Percentiles rank a stretch among this genome's conserved stretches.
Evolutionary conservation across 2,329 filamentous ascomycete genomes (phyloP).

Genomic region (Fusarium nelsonii): DNA sequence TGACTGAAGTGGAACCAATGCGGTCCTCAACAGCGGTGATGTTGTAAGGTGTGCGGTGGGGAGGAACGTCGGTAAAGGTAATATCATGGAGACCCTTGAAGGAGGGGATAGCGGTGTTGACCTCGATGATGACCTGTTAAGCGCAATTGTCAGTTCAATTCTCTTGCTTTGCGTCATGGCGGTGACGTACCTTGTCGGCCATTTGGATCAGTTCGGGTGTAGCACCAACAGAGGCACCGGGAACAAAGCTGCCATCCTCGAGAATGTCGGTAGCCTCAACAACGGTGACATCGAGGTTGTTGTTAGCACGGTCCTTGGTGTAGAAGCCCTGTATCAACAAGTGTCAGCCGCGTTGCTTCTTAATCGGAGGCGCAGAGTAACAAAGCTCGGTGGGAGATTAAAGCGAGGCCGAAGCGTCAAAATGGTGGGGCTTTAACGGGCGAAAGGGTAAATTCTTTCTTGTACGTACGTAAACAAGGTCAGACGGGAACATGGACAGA

Average conservation of each 20-base stretch:
- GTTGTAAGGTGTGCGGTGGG: slow-evolving; percentile 84
- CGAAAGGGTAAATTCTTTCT: slow-evolving; percentile 22
- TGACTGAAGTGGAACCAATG: slow-evolving; percentile 85
- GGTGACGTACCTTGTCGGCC: slow-evolving; percentile 77
- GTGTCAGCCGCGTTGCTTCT: slow-evolving; percentile 30
- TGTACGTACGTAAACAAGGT: slow-evolving; percentile 78
- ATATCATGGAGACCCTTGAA: slow-evolving; percentile 94
- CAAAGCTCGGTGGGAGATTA: slow-evolving; percentile 36
- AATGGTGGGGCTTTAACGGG: slow-evolving; percentile 21
- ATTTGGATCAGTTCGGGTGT: slow-evolving; percentile 89
- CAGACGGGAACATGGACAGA: slow-evolving; percentile 89
- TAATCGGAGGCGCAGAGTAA: slow-evolving; percentile 17
- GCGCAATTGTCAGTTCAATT: slow-evolving; percentile 19
- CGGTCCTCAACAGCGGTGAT: slow-evolving; percentile 88
- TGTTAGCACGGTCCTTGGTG: slow-evolving; percentile 80
- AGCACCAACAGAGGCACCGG: slow-evolving; percentile 86
- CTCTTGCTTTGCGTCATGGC: not conserved
- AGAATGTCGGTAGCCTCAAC: slow-evolving; percentile 90
- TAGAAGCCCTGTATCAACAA: slow-evolving; percentile 73
- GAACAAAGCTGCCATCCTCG: slow-evolving; percentile 89
- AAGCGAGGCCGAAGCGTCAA: slow-evolving; percentile 33
- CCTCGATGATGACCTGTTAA: slow-evolving; percentile 81
- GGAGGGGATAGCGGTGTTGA: slow-evolving; percentile 86
- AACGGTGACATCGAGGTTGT: slow-evolving; percentile 83
- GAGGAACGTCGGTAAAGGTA: slow-evolving; percentile 87